Conservation (phyloP, 352 stramenopile genomes). For the Pythium volutum region DNA sequence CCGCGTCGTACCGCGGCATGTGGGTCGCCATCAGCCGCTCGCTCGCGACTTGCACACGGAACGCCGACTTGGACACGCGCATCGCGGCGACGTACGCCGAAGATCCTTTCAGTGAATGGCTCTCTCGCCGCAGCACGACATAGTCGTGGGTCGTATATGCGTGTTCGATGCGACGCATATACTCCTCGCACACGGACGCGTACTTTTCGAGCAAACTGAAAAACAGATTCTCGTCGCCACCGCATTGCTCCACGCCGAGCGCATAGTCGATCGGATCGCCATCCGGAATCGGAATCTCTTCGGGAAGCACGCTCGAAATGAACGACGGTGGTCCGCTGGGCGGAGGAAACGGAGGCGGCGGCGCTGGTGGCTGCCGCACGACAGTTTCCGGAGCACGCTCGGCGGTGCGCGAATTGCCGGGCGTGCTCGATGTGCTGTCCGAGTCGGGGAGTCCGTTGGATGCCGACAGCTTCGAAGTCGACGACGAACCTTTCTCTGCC, state of each 20-base stretch:
- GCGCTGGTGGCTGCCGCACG: neutral
- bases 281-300: constrained; percentile 73
- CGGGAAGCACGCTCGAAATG: constrained; percentile 40
- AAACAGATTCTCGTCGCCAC: constrained; percentile 79
- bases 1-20: constrained; percentile 30
- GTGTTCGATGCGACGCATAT: constrained; percentile 73
- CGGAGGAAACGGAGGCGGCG: constrained; percentile 1
- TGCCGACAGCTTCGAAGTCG: constrained; percentile 3
- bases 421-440: neutral
- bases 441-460: constrained; percentile 1
- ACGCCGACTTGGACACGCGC: constrained; percentile 79
- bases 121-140: constrained; percentile 64
- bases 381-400: neutral
- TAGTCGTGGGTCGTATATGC: constrained; percentile 53
- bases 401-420: neutral
- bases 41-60: constrained; percentile 73
- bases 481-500: neutral
- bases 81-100: constrained; percentile 82
- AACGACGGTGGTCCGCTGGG: constrained; percentile 42
- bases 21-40: constrained; percentile 71
- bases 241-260: constrained; percentile 77
- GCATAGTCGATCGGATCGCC: constrained; percentile 81
- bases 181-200: constrained; percentile 59
- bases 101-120: constrained; percentile 86
- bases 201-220: constrained; percentile 83